phyloP scores from a whole-genome alignment of 345 rosid genomes.

The Excoecaria cochinchinensis region DNA sequence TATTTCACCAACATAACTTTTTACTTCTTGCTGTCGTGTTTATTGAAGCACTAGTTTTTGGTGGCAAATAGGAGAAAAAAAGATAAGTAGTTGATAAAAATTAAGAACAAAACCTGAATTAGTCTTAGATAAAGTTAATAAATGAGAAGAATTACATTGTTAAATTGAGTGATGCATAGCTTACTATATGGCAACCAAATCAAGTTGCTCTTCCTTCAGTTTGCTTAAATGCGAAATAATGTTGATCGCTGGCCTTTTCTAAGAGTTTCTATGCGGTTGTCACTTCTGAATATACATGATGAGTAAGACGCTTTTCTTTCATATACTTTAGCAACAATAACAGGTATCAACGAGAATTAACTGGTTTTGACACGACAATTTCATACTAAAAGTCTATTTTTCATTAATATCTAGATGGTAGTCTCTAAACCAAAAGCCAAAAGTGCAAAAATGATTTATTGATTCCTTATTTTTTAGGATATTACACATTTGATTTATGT shows the following conservation, averaged over 20 bases:
- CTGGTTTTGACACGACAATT: neutral
- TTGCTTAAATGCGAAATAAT: neutral
- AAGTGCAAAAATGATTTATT: neutral
- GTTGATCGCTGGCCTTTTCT: neutral
- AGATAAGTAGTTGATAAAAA: neutral
- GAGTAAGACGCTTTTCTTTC: neutral
- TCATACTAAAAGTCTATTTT: neutral
- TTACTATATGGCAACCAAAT: neutral
- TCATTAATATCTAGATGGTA: neutral
- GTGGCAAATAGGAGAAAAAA: neutral
- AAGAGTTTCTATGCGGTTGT: neutral
- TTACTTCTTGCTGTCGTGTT: neutral
- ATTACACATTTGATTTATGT: constrained; percentile 21
- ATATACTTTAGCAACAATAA: neutral
- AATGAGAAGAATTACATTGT: neutral
- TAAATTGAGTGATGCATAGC: neutral
- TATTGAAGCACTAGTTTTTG: neutral
- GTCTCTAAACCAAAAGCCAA: neutral
- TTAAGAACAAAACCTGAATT: neutral
- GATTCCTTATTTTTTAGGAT: neutral
- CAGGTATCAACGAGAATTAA: too few relatives aligned
- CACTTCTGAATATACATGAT: neutral
- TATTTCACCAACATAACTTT: neutral
- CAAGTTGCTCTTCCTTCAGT: neutral
- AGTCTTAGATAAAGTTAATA: neutral